Evolutionary conservation across 768 basidiomycete genomes (phyloP), one percentile per base, ranked within the genome.

Genomic region (Amyloporia xantha): DNA sequence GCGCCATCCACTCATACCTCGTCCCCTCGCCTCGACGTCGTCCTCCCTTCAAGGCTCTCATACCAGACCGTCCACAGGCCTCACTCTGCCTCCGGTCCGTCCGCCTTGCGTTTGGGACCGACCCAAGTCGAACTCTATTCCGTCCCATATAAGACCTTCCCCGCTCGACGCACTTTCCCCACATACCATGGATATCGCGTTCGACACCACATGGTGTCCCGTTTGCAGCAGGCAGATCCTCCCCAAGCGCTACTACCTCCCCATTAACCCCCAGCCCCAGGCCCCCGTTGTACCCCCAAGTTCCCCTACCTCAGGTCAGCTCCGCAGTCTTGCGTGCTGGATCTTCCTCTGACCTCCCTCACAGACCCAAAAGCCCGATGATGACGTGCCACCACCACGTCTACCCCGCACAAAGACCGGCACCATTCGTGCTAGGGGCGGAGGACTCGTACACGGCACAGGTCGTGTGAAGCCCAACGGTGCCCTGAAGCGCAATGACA

Each of bases 131-230:
- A 33, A 33, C 30, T 33, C 30, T 33, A 33, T 33, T 33, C 15
- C 30, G 4, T 7, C 27, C 19, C 12, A 13, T 27, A 45, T 35
- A 45, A 45, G 44, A 5, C 5, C 44, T 30, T 24, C 24, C 44
- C 48, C 52, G 52, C 47, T 49, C 43, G 41, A 33, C 47, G 44
- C 41, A 40, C 48, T 46, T 56, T 54, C 47, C 61, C 41, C 57
- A 59, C 39, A 55, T 60, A 52, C 51, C 49, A 41, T 54, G 59
- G 55, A 61, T 52, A 56, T 60, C 45, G 43, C 54, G 53, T 60
- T 81, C 69, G 86, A 87, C 68, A 75, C 82, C 53, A 71, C 80
- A 48, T 91, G 84, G 84, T 91, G 88, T 75, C 84, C 85, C 43
- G 79, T 78, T 60, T 91, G 89, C 71, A 77, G 81, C 59, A 72